phyloP scores from a whole-genome alignment of 2,329 filamentous ascomycete genomes.

The Exutisphaerella laricina region DNA sequence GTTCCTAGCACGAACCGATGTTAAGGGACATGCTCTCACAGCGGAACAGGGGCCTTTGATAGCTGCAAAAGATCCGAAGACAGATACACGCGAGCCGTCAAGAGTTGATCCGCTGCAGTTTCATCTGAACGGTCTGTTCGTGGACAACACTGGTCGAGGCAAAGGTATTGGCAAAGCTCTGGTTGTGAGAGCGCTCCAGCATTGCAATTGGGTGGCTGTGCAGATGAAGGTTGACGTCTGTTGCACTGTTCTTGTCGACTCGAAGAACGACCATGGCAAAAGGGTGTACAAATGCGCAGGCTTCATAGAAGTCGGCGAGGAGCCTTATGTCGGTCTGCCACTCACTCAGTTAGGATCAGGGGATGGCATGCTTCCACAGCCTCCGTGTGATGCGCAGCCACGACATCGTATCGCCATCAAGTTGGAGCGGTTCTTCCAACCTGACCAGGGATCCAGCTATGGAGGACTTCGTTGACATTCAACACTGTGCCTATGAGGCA shows the following conservation, averaged over 20 bases:
- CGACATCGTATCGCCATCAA: slow-evolving; percentile 17
- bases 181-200: no score
- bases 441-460: no score
- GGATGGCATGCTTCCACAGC: no score
- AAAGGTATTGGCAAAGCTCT: slow-evolving; percentile 29
- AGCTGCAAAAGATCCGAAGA: slow-evolving; percentile 16
- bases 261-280: slow-evolving; percentile 25
- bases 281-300: slow-evolving; percentile 27
- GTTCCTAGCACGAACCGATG: no score
- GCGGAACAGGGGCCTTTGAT: no score
- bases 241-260: slow-evolving; percentile 24
- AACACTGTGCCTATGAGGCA: no score
- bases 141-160: slow-evolving; percentile 24
- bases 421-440: no score
- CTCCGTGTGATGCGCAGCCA: slow-evolving; percentile 9
- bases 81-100: neutral
- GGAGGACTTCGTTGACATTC: no score
- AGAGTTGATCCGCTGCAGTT: slow-evolving; percentile 10
- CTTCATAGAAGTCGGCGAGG: slow-evolving; percentile 23
- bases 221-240: slow-evolving; percentile 1
- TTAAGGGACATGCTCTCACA: no score
- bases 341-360: no score
- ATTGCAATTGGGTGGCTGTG: no score
- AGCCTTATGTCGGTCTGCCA: slow-evolving; percentile 23
- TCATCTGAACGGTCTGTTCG: slow-evolving; percentile 31